Evolutionary conservation across 768 basidiomycete genomes (phyloP), one percentile per base, ranked within the genome.

Genomic region (Termitomyces heimii): DNA sequence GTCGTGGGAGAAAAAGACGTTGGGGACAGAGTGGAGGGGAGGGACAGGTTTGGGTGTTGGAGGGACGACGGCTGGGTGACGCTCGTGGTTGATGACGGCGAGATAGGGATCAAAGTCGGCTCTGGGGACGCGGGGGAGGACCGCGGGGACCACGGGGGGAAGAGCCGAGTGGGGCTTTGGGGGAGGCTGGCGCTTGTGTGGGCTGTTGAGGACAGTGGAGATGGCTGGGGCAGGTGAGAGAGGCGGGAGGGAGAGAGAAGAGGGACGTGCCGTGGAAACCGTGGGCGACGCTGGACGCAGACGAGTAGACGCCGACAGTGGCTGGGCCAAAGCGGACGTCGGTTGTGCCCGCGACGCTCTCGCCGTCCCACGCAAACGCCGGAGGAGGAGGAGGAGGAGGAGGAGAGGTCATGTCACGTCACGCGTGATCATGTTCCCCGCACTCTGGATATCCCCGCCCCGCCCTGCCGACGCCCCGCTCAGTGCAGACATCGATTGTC

Each of bases 171-270:
- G 91, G 0, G 93, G 84, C 67, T 96, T 92, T 31, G 95, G 89
- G 13, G 95, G 93, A 7, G 89, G 87, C 48, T 89, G 86, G 35
- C 78, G 81, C 71, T 87, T 89, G 66, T 88, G 86, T 0, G 95
- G 95, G 65, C 89, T 94, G 65, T 94, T 94, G 52, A 97, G 81
- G 28, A 97, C 91, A 18, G 92, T 94, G 9, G 94, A 95, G 61
- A 97, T 94, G 39, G 94, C 95, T 97, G 68, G 12, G 10, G 48
- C 16, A 59, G 28, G 52, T 57, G 26, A 43, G 44, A n/a, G 46
- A 47, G 3, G n/a, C n/a, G 13, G 42, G 20, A 26, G 29, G 46
- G 24, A 34, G 46, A 40, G 42, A 26, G 28, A 10, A 16, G 50
- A 50, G 18, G 51, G 29, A 71, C 82, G 56, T 68, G 91, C 93